Base-by-base conservation (phyloP, 257 asterid genomes). In the Solanum corneliomulleri region DNA sequence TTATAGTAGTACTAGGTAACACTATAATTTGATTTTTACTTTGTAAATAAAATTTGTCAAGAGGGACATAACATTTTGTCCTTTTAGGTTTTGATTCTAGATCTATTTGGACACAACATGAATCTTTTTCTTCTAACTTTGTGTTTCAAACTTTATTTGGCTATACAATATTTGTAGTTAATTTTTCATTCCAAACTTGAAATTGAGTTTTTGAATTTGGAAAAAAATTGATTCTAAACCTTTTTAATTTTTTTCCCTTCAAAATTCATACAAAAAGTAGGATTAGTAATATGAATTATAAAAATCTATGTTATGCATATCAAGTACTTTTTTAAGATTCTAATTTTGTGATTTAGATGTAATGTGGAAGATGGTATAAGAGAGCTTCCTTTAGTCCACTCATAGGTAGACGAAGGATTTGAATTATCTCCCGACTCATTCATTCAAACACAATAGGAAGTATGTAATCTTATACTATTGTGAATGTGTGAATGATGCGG, bases 301-400 rank as follows among this genome's bases (percentile, higher is more conserved):
- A 39, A 75, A 33, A 39, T 14, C 12, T 58, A n/a, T 76, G 56
- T 12, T 41, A n/a, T 29, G 2, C 44, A 2, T 37, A 74, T 39
- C 4, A 18, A 86, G 23, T 39, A 39, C 9, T 44, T 9, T 45
- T 29, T 87, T n/a, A 6, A 18, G 44, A 44, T 45, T 78, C 10
- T 58, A 37, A 39, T 37, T 58, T n/a, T 56, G 60, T 41, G 81
- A 41, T 84, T 58, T 68, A 18, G 20, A 13, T 49, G 56, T 31
- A 80, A 78, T 9, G 39, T 37, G 16, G 4, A 37, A 76, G 64
- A 35, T 87, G 64, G 81, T 88, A 18, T 10, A 85, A 88, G 94
- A 87, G 98, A 93, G 97, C 96, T 93, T 89, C 90, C 94, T 94
- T 93, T 91, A 89, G 96, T 90, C 96, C 96, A 94, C 94, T 89